A percentile compares a stretch with the other conserved stretches of the same genome.
These are phyloP conservation scores for Rugonectria rugulosa DNA, from an alignment of 2,329 filamentous ascomycete genomes.

Conservation along the genomic window DNA sequence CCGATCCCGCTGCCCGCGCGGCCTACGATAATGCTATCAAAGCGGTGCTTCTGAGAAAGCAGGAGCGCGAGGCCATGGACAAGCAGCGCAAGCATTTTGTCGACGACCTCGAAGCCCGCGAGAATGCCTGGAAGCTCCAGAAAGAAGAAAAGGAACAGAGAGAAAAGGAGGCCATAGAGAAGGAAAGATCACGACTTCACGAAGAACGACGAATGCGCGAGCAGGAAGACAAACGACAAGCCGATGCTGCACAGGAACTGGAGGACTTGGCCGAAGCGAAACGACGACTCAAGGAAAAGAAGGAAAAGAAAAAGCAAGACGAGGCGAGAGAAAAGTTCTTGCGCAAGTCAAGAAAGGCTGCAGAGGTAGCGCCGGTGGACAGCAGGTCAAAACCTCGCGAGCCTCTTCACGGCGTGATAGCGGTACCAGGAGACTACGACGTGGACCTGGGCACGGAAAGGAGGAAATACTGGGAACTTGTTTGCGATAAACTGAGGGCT, in stretches of 20 bases:
- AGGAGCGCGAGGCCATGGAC: conserved; percentile 77
- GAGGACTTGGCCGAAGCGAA: conserved; percentile 48
- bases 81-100: conserved; percentile 78
- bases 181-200: conserved; percentile 47
- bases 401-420: conserved; percentile 45
- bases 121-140: conserved; percentile 69
- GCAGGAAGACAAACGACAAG: conserved; percentile 46
- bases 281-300: conserved; percentile 49
- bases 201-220: conserved; percentile 49
- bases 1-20: conserved; percentile 72
- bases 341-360: conserved; percentile 47
- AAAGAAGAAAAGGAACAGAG: conserved; percentile 56
- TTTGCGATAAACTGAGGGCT: conserved; percentile 51
- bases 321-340: conserved; percentile 39
- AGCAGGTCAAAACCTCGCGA: conserved; percentile 30
- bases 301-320: conserved; percentile 48
- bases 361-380: conserved; percentile 34
- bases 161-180: conserved; percentile 45
- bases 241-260: conserved; percentile 48
- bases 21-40: conserved; percentile 81
- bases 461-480: conserved; percentile 50
- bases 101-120: conserved; percentile 84
- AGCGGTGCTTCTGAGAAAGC: conserved; percentile 72
- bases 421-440: conserved; percentile 47
- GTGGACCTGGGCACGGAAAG: conserved; percentile 40